Conservation (phyloP, 768 basidiomycete genomes). For the Phylloporus sp. region DNA sequence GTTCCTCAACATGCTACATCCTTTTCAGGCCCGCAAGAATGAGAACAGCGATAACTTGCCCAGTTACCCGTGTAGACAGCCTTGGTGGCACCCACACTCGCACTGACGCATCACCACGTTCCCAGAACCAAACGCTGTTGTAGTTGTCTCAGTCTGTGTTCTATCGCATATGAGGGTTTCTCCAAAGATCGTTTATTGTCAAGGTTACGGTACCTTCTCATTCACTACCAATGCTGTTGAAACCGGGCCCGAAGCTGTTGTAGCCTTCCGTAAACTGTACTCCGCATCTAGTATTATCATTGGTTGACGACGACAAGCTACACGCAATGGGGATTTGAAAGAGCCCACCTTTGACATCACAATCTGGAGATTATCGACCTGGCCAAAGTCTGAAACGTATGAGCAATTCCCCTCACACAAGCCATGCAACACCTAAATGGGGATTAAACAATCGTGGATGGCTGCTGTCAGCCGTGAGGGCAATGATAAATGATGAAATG, state of each 20-base stretch:
- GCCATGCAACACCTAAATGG: constrained; percentile 17
- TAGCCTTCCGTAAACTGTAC: constrained; percentile 21
- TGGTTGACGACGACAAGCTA: constrained; percentile 11
- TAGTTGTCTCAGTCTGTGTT: constrained; percentile 32
- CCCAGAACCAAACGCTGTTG: constrained; percentile 43
- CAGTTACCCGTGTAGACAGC: constrained; percentile 21
- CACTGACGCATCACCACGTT: constrained; percentile 27
- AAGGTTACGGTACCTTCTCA: constrained; percentile 23
- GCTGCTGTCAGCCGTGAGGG: not conserved
- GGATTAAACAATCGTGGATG: constrained; percentile 26
- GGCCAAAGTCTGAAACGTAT: not conserved
- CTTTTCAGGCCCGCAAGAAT: not conserved
- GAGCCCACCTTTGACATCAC: constrained; percentile 19
- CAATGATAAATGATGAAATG: not conserved
- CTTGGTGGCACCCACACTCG: constrained; percentile 17
- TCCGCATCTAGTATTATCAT: constrained; percentile 39
- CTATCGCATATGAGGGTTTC: constrained; percentile 33
- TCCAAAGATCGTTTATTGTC: not conserved
- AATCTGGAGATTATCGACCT: constrained; percentile 19
- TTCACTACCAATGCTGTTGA: constrained; percentile 37
- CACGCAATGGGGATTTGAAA: not conserved
- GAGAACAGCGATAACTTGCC: constrained; percentile 7
- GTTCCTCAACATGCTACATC: constrained; percentile 26
- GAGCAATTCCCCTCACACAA: constrained; percentile 16
- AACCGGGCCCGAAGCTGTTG: constrained; percentile 28